phyloP scores from a whole-genome alignment of 768 basidiomycete species.

The Boletus tylopilopsis region DNA sequence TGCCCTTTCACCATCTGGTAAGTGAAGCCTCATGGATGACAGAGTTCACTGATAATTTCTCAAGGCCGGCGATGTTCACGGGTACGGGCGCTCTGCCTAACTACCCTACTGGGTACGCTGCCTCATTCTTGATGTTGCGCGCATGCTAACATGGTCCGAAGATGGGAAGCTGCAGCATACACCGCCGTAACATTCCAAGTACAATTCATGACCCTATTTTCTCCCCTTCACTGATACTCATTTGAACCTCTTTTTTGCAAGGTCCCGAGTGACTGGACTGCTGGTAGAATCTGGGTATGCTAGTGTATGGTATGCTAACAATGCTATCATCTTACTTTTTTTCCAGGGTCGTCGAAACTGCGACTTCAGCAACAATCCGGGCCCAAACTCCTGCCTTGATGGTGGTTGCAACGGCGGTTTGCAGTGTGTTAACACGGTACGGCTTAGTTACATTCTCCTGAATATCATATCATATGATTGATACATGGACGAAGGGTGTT shows the following conservation, averaged over 20 bases:
- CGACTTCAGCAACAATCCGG: constrained; percentile 51
- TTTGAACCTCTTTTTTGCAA: constrained; percentile 1
- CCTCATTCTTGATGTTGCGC: not conserved
- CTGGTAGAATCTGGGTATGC: constrained; percentile 61
- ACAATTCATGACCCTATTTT: not conserved
- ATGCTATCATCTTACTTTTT: not conserved
- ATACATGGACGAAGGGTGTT: constrained; percentile 40
- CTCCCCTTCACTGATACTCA: not conserved
- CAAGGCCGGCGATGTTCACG: constrained; percentile 58
- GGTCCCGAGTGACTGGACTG: constrained; percentile 63
- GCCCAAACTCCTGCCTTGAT: constrained; percentile 52
- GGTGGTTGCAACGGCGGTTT: constrained; percentile 73
- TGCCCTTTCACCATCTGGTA: constrained; percentile 72
- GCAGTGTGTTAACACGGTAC: constrained; percentile 51
- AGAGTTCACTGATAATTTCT: not conserved
- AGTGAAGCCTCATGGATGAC: constrained; percentile 5
- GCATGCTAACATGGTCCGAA: constrained; percentile 9
- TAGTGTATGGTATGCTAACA: not conserved
- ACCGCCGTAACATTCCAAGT: constrained; percentile 29
- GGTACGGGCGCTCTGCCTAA: constrained; percentile 47
- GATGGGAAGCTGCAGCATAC: constrained; percentile 32
- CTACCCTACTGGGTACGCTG: constrained; percentile 42
- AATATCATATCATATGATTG: not conserved
- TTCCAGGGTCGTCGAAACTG: constrained; percentile 53
- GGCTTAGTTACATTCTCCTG: not conserved